Percentiles rank a stretch among this genome's conserved stretches.
phyloP scores from a whole-genome alignment of 768 basidiomycete genomes.

The Tulasnella sp. region DNA sequence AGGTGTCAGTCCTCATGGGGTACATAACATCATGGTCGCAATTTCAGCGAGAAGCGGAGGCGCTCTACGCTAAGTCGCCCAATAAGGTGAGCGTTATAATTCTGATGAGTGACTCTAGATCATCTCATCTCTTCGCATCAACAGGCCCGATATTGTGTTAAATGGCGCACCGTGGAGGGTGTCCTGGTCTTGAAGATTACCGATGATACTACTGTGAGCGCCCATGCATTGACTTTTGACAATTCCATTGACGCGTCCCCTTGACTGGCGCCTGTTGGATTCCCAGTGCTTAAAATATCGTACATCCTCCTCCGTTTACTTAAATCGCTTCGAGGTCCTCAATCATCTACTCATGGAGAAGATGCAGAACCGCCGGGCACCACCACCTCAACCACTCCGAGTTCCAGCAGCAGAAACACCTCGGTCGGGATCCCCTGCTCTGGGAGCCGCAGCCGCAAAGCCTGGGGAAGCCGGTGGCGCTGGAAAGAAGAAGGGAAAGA shows the following conservation, averaged over 20 bases:
- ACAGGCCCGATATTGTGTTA: constrained; percentile 86
- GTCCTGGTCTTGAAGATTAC: constrained; percentile 91
- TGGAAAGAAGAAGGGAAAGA: constrained; percentile 7
- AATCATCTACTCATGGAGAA: constrained; percentile 78
- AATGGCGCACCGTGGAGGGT: constrained; percentile 79
- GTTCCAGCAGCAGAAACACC: neutral
- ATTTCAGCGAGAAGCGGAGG: constrained; percentile 82
- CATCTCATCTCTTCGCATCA: neutral
- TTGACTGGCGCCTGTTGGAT: neutral
- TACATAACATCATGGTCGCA: constrained; percentile 87
- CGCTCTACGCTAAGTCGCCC: constrained; percentile 70
- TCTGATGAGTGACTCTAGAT: neutral
- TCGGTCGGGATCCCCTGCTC: neutral
- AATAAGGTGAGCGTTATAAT: constrained; percentile 44
- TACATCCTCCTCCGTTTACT: constrained; percentile 85
- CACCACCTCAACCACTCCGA: constrained; percentile 26
- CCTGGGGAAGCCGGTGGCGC: neutral
- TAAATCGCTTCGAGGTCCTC: constrained; percentile 91
- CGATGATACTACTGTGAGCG: constrained; percentile 72
- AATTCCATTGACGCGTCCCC: neutral
- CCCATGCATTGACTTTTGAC: neutral
- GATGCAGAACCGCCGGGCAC: constrained; percentile 59
- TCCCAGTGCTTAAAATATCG: constrained; percentile 90
- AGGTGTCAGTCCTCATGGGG: constrained; percentile 44
- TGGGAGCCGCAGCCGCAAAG: too few relatives aligned